A percentile compares a stretch with the other conserved stretches of the same genome.
Evolutionary conservation across 495 filamentous ascomycete genomes (phyloP).

Genomic region (Xylaria grammica): DNA sequence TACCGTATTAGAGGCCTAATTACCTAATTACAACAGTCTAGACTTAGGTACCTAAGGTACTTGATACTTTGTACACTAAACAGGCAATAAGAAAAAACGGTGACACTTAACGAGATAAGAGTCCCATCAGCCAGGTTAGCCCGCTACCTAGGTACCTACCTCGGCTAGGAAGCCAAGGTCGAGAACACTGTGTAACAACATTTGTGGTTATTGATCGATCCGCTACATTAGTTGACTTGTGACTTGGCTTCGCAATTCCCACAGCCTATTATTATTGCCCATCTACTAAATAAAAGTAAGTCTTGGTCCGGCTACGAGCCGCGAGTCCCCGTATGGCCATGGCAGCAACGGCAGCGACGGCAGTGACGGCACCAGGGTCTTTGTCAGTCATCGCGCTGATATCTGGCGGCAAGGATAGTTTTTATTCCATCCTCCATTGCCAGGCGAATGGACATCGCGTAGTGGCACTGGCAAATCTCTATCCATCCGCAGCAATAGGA

Average conservation of each 20-base stretch:
- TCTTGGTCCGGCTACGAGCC: slow-evolving; percentile 10
- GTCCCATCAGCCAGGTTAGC: too few relatives aligned
- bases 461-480: slow-evolving; percentile 86
- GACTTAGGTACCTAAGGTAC: too few relatives aligned
- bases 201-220: background rate
- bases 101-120: too few relatives aligned
- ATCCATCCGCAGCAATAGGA: slow-evolving; percentile 53
- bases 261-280: slow-evolving; percentile 15
- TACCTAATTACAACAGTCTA: background rate
- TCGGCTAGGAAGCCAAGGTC: background rate
- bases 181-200: slow-evolving; percentile 16
- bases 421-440: slow-evolving; percentile 92
- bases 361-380: slow-evolving; percentile 37
- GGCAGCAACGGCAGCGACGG: slow-evolving; percentile 32
- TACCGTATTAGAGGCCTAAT: background rate
- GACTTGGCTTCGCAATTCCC: slow-evolving; percentile 10
- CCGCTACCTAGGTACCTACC: too few relatives aligned
- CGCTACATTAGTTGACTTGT: background rate
- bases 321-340: slow-evolving; percentile 13
- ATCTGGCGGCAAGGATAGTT: slow-evolving; percentile 95
- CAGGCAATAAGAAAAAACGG: background rate
- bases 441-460: slow-evolving; percentile 82
- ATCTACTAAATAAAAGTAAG: too few relatives aligned
- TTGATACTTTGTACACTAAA: too few relatives aligned
- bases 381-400: slow-evolving; percentile 90